Evolutionary conservation across 1,284 basidiomycete genomes (phyloP), one percentile per base, ranked within the genome.

Genomic region (Vanrija sp.): DNA sequence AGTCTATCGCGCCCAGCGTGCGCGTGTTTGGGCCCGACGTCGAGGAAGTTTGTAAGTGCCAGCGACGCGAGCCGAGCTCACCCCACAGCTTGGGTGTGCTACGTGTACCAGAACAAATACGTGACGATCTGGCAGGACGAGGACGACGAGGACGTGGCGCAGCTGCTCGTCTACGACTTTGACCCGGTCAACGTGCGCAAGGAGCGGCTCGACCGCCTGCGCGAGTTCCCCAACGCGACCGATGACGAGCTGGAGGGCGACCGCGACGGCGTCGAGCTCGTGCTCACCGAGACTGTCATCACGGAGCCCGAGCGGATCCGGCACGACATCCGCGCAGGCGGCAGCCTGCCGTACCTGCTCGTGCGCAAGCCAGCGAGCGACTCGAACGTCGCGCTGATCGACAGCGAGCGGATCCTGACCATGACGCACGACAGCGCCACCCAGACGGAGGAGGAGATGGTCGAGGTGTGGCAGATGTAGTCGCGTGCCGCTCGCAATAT

Each of bases 71-170:
- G 14, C 3, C 5, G 4, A 16, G 24, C 56, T 50, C 22, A 49
- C 49, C 24, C 14, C 27, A 48, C 49, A 69, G 68, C 57, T 16
- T 76, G 75, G 75, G 75, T 75, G 2, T 75, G 72, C 51, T 76
- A 71, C 51, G 71, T 76, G 16, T 76, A 74, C 51, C 68, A 71
- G 39, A 59, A 73, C 54, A 66, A 71, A 23, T 76, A 67, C 57
- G 63, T 72, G 15, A 61, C 61, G 14, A 25, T 49, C 36, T 47
- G 52, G n/a, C 31, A 23, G 19, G 41, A 43, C 8, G 24, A 27
- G 10, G 42, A 22, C 2, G 18, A 27, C 4, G 42, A 43, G 16
- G 41, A 53, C 10, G 35, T 24, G 24, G 18, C 47, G 19, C 39
- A 35, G 4, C 39, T 56, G 24, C 25, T 61, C 16, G 43, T 73